Percentiles rank a stretch among this genome's conserved stretches.
Evolutionary conservation across 768 basidiomycete genomes (phyloP).

Genomic region (Leucocoprinus leucothites): DNA sequence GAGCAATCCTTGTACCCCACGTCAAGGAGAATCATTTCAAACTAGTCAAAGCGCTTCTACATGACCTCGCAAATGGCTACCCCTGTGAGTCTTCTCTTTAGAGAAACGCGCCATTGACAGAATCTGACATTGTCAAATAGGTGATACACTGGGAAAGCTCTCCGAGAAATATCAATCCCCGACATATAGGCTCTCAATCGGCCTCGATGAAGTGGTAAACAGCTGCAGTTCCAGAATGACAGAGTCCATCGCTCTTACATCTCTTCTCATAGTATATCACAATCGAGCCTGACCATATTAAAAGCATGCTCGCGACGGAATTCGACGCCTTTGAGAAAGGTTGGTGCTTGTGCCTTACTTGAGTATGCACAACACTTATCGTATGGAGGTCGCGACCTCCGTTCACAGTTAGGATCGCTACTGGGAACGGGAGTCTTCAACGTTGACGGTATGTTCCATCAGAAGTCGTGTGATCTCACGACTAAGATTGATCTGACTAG

Average conservation of each 20-base stretch:
- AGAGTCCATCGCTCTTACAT: neutral
- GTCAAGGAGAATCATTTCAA: slow-evolving; percentile 10
- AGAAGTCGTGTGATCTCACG: neutral
- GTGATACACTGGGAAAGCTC: slow-evolving; percentile 24
- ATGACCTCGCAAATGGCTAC: neutral
- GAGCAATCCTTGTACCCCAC: slow-evolving; percentile 15
- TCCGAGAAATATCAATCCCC: slow-evolving; percentile 26
- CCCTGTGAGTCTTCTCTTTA: neutral
- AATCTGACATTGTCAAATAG: slow-evolving; percentile 17
- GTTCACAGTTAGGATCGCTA: slow-evolving; percentile 28
- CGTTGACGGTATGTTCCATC: slow-evolving; percentile 43
- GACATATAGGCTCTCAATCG: slow-evolving; percentile 24
- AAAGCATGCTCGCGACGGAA: slow-evolving; percentile 47
- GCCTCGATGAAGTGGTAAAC: slow-evolving; percentile 30
- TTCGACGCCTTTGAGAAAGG: slow-evolving; percentile 48
- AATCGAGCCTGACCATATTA: slow-evolving; percentile 27
- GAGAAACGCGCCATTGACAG: too few relatives aligned
- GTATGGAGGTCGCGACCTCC: slow-evolving; percentile 24
- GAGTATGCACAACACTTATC: slow-evolving; percentile 19
- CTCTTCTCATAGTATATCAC: neutral
- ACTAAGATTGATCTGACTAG: slow-evolving; percentile 24
- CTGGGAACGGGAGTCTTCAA: slow-evolving; percentile 61
- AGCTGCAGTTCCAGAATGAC: neutral
- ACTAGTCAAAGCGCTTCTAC: neutral
- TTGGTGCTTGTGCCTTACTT: slow-evolving; percentile 5